Base-by-base conservation (phyloP, 164 flowering plant species). In the Vitis riparia region DNA sequence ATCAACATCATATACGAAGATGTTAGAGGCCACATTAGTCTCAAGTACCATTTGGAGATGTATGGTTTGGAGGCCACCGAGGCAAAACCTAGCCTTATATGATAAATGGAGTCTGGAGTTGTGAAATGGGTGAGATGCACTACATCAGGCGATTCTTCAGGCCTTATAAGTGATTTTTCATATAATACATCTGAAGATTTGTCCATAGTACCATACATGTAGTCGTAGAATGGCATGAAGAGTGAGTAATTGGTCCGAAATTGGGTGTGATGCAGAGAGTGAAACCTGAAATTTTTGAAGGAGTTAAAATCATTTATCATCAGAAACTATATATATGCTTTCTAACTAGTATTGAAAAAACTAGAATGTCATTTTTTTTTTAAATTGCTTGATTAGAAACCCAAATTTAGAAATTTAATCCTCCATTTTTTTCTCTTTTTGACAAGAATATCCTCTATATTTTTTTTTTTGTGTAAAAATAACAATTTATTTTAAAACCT, bases 211-310 rank as follows among this genome's bases (percentile, higher is more conserved):
- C 76, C 79, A 19, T 80, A 80, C n/a, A 80, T 59, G 71, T 72
- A 78, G 32, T 80, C 83, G 17, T 80, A 80, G 2, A 80, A 3
- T 8, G 83, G 83, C 83, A 80, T 77, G 68, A 78, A 77, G 0
- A 80, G 78, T 0, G 75, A 72, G 63, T 78, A 81, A 48, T 81
- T 81, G 3, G 79, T 80, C 16, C 76, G 48, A 30, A 80, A 80
- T 9, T 77, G 75, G 2, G 79, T 80, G 65, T 80, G 83, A 27
- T 80, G 83, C 13, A 80, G 16, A 1, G 81, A 77, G 67, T 80
- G 83, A n/a, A 72, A 80, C 72, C 81, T 80, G 73, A 37, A 37
- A 3, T 0, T 23, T 23, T 23, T 23, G 27, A 37, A 37, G 44
- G 5, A 37, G 6, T 37, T 37, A 37, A 37, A 3, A 37, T 37